These are phyloP conservation scores for Podaxis sp. DNA, from an alignment of 768 basidiomycete species.

Conservation along the genomic window DNA sequence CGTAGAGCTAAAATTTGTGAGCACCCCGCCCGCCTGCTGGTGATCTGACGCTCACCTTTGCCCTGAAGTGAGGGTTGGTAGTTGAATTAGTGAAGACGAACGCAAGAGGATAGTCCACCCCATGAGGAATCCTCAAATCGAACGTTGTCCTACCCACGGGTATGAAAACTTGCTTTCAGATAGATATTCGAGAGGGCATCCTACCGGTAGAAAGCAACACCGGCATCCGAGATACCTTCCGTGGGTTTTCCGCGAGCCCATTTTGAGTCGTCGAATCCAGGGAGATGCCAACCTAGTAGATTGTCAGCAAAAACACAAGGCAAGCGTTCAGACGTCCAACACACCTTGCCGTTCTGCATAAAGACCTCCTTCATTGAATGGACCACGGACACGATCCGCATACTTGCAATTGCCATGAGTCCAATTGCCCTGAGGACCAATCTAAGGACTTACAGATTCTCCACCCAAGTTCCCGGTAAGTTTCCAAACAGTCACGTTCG, in stretches of 20 bases:
- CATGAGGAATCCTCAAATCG: constrained; percentile 38
- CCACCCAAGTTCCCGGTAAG: constrained; percentile 50
- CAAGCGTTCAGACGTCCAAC: not conserved
- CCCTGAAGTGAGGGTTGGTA: constrained; percentile 40
- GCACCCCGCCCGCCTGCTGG: not conserved
- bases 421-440: not conserved
- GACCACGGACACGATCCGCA: constrained; percentile 46
- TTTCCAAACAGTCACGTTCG: constrained; percentile 45
- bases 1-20: constrained; percentile 29
- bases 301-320: not conserved
- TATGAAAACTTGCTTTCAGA: not conserved
- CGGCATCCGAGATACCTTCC: constrained; percentile 37
- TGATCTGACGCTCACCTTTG: constrained; percentile 26
- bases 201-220: constrained; percentile 49
- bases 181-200: not conserved
- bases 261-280: constrained; percentile 44
- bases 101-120: constrained; percentile 48
- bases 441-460: constrained; percentile 31
- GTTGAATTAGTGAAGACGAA: constrained; percentile 44
- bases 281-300: constrained; percentile 52
- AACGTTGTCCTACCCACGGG: constrained; percentile 35
- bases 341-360: constrained; percentile 52
- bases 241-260: constrained; percentile 46
- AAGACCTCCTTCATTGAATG: constrained; percentile 60
- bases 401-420: constrained; percentile 28